phyloP scores from a whole-genome alignment of 306 rosid species.

The Trifolium repens region DNA sequence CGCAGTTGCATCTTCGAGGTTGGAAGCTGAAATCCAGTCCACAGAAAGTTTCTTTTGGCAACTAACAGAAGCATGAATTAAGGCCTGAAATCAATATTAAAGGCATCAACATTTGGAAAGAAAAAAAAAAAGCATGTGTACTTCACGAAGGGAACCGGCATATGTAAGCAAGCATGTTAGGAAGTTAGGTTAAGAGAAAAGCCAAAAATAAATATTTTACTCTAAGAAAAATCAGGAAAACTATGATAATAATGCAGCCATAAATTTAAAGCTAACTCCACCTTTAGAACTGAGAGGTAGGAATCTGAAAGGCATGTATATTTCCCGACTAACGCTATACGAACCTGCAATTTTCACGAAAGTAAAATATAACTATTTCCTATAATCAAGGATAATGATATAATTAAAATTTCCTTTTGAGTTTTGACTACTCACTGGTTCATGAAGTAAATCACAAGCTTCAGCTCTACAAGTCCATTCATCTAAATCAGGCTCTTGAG shows the following conservation, averaged over 20 bases:
- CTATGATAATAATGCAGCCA: neutral
- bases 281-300: constrained; percentile 91
- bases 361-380: constrained; percentile 1
- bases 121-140: constrained; percentile 9
- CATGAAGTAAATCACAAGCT: constrained; percentile 58
- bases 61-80: constrained; percentile 76
- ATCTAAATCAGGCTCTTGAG: constrained; percentile 60
- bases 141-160: constrained; percentile 24
- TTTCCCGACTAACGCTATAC: constrained; percentile 92
- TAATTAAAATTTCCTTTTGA: constrained; percentile 7
- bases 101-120: neutral
- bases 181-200: constrained; percentile 23
- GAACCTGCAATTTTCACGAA: constrained; percentile 59
- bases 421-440: constrained; percentile 59
- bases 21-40: constrained; percentile 77
- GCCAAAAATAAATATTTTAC: neutral
- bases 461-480: constrained; percentile 81
- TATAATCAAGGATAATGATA: constrained; percentile 21
- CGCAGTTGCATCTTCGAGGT: constrained; percentile 70
- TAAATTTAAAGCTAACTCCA: constrained; percentile 36
- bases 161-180: neutral
- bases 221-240: constrained; percentile 4
- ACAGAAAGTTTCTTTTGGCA: constrained; percentile 69
- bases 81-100: constrained; percentile 60
- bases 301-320: constrained; percentile 90